Evolutionary conservation across 2,329 filamentous ascomycete species (phyloP).

Genomic region (Epichloe amarillans): DNA sequence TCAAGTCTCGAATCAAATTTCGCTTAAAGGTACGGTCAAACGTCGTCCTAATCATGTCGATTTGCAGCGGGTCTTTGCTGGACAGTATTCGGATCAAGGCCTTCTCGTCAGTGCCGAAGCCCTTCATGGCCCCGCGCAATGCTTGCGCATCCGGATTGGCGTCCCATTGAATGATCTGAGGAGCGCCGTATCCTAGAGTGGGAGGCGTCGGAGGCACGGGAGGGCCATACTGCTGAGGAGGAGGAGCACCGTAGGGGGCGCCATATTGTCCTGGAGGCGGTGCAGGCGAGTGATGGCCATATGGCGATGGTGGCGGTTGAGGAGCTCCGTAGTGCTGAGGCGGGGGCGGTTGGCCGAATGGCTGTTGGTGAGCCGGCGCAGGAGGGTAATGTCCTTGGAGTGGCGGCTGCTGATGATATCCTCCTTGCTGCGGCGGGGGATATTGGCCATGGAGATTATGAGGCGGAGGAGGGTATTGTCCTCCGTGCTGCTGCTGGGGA

Average conservation of each 20-base stretch:
- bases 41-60: constrained; percentile 51
- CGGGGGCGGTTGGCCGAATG: constrained; percentile 10
- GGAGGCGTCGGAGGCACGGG: constrained; percentile 45
- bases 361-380: constrained; percentile 9
- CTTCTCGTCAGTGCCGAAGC: constrained; percentile 80
- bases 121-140: constrained; percentile 78
- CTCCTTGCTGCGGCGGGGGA: constrained; percentile 18
- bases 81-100: constrained; percentile 57
- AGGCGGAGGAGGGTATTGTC: constrained; percentile 12
- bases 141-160: constrained; percentile 54
- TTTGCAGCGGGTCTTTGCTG: constrained; percentile 64
- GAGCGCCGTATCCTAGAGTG: constrained; percentile 61
- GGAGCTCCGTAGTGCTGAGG: constrained; percentile 18
- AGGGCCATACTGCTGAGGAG: constrained; percentile 21
- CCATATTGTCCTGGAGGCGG: constrained; percentile 23
- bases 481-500: constrained; percentile 9
- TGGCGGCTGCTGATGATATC: constrained; percentile 16
- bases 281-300: constrained; percentile 9
- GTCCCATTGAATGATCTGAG: constrained; percentile 57
- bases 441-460: constrained; percentile 19
- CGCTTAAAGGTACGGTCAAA: constrained; percentile 54
- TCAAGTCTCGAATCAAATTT: constrained; percentile 60
- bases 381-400: constrained; percentile 8
- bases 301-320: constrained; percentile 12
- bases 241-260: constrained; percentile 29